Evolutionary conservation across 176 grass and related monocot genomes (phyloP).

Genomic region (Musa acuminata): DNA sequence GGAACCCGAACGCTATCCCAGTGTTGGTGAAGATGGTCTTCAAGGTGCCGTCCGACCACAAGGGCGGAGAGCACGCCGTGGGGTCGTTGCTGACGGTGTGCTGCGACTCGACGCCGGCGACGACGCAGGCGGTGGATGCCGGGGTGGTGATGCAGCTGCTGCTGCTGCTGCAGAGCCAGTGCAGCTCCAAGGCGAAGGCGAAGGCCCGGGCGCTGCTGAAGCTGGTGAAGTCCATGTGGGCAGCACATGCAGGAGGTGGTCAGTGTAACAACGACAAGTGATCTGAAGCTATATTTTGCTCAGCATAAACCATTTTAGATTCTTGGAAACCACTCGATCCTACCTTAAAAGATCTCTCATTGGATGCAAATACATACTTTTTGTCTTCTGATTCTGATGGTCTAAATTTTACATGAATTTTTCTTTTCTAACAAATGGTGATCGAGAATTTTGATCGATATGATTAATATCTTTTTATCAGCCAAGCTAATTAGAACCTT

Average conservation of each 20-base stretch:
- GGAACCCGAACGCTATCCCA: conserved; percentile 27
- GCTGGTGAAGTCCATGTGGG: conserved; percentile 51
- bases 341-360: too few relatives aligned
- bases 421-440: too few relatives aligned
- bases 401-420: too few relatives aligned
- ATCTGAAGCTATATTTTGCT: neutral
- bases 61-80: conserved; percentile 77
- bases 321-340: too few relatives aligned
- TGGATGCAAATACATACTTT: too few relatives aligned
- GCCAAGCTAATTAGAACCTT: too few relatives aligned
- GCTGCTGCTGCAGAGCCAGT: conserved; percentile 88
- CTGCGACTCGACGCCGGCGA: conserved; percentile 31
- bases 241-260: neutral
- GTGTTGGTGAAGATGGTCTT: conserved; percentile 67
- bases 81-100: conserved; percentile 50
- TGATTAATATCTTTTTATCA: too few relatives aligned
- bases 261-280: conserved; percentile 1
- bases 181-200: conserved; percentile 46
- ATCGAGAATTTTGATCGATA: too few relatives aligned
- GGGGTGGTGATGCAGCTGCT: conserved; percentile 61
- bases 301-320: neutral
- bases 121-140: conserved; percentile 32
- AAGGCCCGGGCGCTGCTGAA: conserved; percentile 69
- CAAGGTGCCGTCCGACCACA: conserved; percentile 47
- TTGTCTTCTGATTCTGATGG: too few relatives aligned